phyloP scores from a whole-genome alignment of 768 basidiomycete species.

The Mycena haematopus region DNA sequence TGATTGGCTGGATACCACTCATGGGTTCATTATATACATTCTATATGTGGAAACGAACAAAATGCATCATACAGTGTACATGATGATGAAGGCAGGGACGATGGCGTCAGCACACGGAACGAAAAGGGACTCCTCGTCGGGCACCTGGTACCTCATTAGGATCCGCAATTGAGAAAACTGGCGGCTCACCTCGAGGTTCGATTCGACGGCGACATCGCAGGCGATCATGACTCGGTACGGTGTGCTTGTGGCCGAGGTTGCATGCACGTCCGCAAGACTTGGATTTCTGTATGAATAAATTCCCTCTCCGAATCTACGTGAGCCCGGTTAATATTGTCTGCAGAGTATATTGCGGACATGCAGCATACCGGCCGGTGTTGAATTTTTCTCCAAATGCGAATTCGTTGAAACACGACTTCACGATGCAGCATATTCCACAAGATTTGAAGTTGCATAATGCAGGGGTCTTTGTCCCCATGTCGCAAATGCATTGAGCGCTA shows the following conservation, averaged over 20 bases:
- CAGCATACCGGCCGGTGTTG: conserved; percentile 62
- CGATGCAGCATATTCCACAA: conserved; percentile 68
- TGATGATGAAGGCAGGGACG: conserved; percentile 61
- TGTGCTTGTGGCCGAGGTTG: conserved; percentile 72
- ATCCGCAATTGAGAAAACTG: not conserved
- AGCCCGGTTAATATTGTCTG: conserved; percentile 17
- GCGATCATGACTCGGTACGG: conserved; percentile 72
- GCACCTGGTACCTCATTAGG: conserved; percentile 41
- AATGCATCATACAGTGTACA: conserved; percentile 53
- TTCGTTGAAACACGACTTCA: conserved; percentile 60
- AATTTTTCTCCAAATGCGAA: conserved; percentile 61
- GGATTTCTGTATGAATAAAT: conserved; percentile 70
- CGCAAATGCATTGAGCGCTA: conserved; percentile 71
- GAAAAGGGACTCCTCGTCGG: conserved; percentile 58
- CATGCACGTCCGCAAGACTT: conserved; percentile 59
- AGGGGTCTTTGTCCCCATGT: conserved; percentile 61
- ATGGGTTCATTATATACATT: conserved; percentile 28
- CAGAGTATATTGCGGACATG: not conserved
- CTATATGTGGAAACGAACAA: not conserved
- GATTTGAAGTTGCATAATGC: conserved; percentile 62
- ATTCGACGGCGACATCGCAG: conserved; percentile 58
- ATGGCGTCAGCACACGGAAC: conserved; percentile 61
- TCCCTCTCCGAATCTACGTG: conserved; percentile 61
- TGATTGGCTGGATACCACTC: conserved; percentile 35
- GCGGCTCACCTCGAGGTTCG: conserved; percentile 40